Percentiles rank a stretch among this genome's conserved stretches.
Conservation (phyloP, 257 asterid genomes). For the Solanum piurae region DNA sequence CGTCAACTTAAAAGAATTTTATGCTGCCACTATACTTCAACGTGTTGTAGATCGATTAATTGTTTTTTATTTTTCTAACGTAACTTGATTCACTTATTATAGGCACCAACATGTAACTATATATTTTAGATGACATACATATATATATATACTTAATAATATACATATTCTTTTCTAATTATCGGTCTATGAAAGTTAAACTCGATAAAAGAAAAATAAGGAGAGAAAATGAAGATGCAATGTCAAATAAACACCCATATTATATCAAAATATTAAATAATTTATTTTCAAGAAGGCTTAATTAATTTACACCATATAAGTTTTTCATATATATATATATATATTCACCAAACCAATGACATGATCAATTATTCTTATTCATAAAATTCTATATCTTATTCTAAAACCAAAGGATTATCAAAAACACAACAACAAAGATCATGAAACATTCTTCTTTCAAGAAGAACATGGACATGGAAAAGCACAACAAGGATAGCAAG, state of each 20-base stretch:
- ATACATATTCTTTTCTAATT: too few species aligned
- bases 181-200: too few species aligned
- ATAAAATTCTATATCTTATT: too few species aligned
- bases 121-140: too few species aligned
- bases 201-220: too few species aligned
- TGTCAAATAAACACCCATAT: too few species aligned
- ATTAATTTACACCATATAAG: not conserved
- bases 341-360: not conserved
- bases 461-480: not conserved
- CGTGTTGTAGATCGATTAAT: not conserved
- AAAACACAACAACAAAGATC: too few species aligned
- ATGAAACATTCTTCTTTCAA: not conserved
- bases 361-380: not conserved
- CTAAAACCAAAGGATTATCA: too few species aligned
- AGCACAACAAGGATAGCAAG: constrained; percentile 4
- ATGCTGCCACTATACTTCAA: not conserved
- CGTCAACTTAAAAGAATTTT: not conserved
- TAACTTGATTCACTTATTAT: not conserved
- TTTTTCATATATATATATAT: not conserved
- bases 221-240: too few species aligned
- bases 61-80: not conserved
- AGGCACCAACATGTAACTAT: too few species aligned
- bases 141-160: too few species aligned
- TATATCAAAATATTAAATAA: not conserved
- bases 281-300: not conserved